phyloP scores from a whole-genome alignment of 208 protist genomes.

The Spongospora subterranea region DNA sequence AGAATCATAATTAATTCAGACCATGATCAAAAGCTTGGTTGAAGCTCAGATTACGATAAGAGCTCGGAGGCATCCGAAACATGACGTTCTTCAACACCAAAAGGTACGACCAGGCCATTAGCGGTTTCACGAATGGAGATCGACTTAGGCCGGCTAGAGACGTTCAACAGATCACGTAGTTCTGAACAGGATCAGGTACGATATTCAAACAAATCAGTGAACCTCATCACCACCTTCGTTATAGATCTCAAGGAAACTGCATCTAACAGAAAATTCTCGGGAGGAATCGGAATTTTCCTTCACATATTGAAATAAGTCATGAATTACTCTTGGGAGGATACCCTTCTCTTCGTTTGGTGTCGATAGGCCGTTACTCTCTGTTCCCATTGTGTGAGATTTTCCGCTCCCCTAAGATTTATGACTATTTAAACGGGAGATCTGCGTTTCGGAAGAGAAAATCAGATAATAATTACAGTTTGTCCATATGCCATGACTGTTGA shows the following conservation, averaged over 20 bases:
- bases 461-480: slow-evolving; percentile 24
- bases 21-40: not conserved
- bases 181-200: not conserved
- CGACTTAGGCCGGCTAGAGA: not conserved
- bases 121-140: slow-evolving; percentile 48
- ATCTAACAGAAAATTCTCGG: not conserved
- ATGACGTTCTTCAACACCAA: slow-evolving; percentile 7
- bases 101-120: slow-evolving; percentile 30
- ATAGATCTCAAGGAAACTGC: slow-evolving; percentile 50
- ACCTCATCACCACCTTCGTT: not conserved
- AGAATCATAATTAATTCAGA: not conserved
- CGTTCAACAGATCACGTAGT: slow-evolving; percentile 29
- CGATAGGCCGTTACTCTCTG: slow-evolving; percentile 18
- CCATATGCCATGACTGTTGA: slow-evolving; percentile 54
- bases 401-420: slow-evolving; percentile 38
- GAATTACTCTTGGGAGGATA: slow-evolving; percentile 25
- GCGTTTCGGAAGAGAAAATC: not conserved
- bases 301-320: not conserved
- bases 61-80: not conserved
- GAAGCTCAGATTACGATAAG: not conserved
- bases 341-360: slow-evolving; percentile 25
- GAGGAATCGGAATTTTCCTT: slow-evolving; percentile 22
- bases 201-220: not conserved
- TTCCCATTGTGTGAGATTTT: slow-evolving; percentile 50
- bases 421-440: too few relatives aligned